phyloP scores from a whole-genome alignment of 768 basidiomycete genomes.

The Melanogaster broomeanus region DNA sequence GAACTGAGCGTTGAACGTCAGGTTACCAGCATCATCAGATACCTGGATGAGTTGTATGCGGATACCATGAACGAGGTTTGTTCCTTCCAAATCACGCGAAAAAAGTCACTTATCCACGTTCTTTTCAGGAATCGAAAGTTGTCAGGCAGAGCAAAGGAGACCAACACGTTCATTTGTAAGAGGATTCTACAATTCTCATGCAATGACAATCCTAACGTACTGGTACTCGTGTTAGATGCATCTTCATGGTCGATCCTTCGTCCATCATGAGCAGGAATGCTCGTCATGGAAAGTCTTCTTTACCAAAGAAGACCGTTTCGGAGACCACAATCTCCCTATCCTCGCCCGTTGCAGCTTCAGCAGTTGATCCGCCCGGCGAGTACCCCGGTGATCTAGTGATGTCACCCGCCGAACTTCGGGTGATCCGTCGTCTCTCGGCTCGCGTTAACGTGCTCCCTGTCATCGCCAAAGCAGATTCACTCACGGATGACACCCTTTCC shows the following conservation, averaged over 20 bases:
- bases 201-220: slow-evolving; percentile 12
- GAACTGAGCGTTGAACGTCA: slow-evolving; percentile 81
- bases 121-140: slow-evolving; percentile 79
- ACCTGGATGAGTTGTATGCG: slow-evolving; percentile 78
- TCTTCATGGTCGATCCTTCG: slow-evolving; percentile 82
- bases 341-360: slow-evolving; percentile 53
- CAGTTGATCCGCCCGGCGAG: slow-evolving; percentile 51
- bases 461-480: slow-evolving; percentile 76
- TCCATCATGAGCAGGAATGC: slow-evolving; percentile 60
- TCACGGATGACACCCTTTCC: slow-evolving; percentile 75
- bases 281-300: slow-evolving; percentile 48
- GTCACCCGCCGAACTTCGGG: slow-evolving; percentile 77
- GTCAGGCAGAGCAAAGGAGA: slow-evolving; percentile 85
- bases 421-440: slow-evolving; percentile 72
- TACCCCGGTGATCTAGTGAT: slow-evolving; percentile 56
- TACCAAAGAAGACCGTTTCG: slow-evolving; percentile 61
- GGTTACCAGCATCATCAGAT: slow-evolving; percentile 71
- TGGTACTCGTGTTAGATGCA: slow-evolving; percentile 51
- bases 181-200: slow-evolving; percentile 2
- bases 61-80: slow-evolving; percentile 85
- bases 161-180: slow-evolving; percentile 87
- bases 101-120: background rate
- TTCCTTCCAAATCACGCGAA: background rate
- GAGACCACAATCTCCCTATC: slow-evolving; percentile 59
- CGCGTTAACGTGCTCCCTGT: slow-evolving; percentile 83